A percentile compares a stretch with the other conserved stretches of the same genome.
phyloP scores from a whole-genome alignment of 441 rosid species.

The Omphalea diandra region DNA sequence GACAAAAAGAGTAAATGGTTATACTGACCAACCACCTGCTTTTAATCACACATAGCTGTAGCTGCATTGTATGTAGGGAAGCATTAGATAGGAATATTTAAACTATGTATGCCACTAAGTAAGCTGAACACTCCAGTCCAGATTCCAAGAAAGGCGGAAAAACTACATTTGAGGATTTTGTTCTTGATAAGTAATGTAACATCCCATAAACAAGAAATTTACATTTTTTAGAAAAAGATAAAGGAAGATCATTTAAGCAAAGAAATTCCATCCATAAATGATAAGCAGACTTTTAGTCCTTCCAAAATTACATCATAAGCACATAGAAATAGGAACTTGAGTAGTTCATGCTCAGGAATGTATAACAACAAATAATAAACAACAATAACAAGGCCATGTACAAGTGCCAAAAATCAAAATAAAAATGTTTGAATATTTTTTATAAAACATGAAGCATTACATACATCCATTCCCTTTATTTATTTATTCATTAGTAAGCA shows the following conservation, averaged over 20 bases:
- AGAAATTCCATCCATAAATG: background rate
- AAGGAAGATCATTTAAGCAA: background rate
- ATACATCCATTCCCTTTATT: background rate
- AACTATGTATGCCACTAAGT: background rate
- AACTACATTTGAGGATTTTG: background rate
- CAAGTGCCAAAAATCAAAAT: background rate
- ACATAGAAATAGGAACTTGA: background rate
- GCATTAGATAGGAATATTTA: background rate
- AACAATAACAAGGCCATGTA: background rate
- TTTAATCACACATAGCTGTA: no score
- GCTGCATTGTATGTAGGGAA: background rate
- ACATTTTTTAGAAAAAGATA: background rate
- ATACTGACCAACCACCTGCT: background rate
- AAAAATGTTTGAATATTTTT: background rate
- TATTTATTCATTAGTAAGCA: background rate
- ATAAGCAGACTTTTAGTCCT: background rate
- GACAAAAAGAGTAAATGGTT: background rate
- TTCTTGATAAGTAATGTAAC: background rate
- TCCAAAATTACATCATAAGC: background rate
- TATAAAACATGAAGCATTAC: background rate
- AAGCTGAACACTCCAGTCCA: background rate
- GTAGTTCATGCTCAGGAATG: background rate
- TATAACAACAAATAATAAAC: background rate
- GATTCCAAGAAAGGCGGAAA: background rate
- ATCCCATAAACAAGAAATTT: background rate